Percentiles rank a stretch among this genome's conserved stretches.
Evolutionary conservation across 768 basidiomycete genomes (phyloP).

Genomic region (Chiua virens): DNA sequence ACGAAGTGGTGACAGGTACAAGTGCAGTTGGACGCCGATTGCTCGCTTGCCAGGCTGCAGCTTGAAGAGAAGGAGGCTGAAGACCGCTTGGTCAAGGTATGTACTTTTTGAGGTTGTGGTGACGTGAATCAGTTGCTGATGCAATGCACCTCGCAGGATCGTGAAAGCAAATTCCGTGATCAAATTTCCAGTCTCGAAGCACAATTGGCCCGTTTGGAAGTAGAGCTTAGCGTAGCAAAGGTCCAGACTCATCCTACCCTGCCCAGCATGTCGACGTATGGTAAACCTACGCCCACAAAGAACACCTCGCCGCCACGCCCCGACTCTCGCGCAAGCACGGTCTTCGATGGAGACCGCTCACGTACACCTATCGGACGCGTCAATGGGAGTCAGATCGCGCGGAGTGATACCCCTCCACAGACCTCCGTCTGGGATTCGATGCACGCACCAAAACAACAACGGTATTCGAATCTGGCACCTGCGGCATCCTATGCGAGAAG

Average conservation of each 20-base stretch:
- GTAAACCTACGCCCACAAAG: constrained; percentile 34
- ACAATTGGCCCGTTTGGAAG: constrained; percentile 56
- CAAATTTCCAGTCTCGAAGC: constrained; percentile 63
- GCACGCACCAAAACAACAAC: constrained; percentile 45
- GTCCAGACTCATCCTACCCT: constrained; percentile 27
- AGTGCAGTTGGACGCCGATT: constrained; percentile 68
- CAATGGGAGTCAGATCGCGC: constrained; percentile 27
- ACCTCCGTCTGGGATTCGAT: constrained; percentile 76
- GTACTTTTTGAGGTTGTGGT: constrained; percentile 1
- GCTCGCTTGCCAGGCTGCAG: constrained; percentile 63
- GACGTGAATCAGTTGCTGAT: constrained; percentile 2
- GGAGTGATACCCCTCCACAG: constrained; percentile 50
- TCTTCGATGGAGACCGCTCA: constrained; percentile 51
- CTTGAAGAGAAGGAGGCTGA: constrained; percentile 77
- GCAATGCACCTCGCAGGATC: constrained; percentile 49
- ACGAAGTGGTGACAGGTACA: constrained; percentile 67
- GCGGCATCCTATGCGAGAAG: constrained; percentile 12
- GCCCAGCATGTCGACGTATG: constrained; percentile 38
- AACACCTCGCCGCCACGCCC: constrained; percentile 55
- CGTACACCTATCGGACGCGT: constrained; percentile 48
- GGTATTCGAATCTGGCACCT: constrained; percentile 18
- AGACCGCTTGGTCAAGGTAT: constrained; percentile 65
- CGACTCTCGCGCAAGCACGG: constrained; percentile 73
- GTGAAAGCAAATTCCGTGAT: constrained; percentile 65
- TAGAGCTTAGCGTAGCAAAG: constrained; percentile 54